Evolutionary conservation across 1,284 basidiomycete genomes (phyloP).

Genomic region (Rhodotorula glutinis): DNA sequence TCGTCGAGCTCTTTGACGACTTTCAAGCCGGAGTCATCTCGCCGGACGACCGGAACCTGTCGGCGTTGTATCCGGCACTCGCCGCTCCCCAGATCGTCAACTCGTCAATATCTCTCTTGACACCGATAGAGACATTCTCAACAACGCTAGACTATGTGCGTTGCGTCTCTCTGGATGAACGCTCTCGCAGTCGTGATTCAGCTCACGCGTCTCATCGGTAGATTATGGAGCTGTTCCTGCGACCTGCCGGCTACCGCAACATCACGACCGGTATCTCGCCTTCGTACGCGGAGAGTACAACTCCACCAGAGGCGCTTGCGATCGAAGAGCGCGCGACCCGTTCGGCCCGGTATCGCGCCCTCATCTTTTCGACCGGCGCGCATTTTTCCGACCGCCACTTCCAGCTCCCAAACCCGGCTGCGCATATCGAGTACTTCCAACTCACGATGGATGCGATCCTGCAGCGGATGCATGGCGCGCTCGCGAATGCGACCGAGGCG

Average conservation of each 20-base stretch:
- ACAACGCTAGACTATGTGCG: constrained; percentile 1
- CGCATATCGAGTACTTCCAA: constrained; percentile 7
- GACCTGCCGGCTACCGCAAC: neutral
- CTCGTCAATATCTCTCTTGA: neutral
- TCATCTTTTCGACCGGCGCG: constrained; percentile 14
- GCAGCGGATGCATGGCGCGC: neutral
- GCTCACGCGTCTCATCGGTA: too few relatives aligned
- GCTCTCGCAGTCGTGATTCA: too few relatives aligned
- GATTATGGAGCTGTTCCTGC: constrained; percentile 7
- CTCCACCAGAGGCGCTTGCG: neutral
- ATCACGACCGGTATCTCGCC: constrained; percentile 7
- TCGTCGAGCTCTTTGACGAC: constrained; percentile 1
- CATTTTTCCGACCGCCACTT: constrained; percentile 9
- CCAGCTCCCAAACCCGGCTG: neutral
- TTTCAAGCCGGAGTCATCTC: neutral
- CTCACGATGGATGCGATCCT: neutral
- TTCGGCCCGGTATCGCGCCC: constrained; percentile 2
- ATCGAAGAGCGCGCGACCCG: neutral
- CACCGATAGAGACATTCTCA: constrained; percentile 3
- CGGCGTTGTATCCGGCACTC: neutral
- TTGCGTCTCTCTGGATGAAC: too few relatives aligned
- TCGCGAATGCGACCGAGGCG: neutral
- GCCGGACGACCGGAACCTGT: too few relatives aligned
- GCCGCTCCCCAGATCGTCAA: neutral
- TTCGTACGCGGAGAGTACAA: neutral